phyloP scores from a whole-genome alignment of 345 rosid species.

The Eucalyptus paniculata region DNA sequence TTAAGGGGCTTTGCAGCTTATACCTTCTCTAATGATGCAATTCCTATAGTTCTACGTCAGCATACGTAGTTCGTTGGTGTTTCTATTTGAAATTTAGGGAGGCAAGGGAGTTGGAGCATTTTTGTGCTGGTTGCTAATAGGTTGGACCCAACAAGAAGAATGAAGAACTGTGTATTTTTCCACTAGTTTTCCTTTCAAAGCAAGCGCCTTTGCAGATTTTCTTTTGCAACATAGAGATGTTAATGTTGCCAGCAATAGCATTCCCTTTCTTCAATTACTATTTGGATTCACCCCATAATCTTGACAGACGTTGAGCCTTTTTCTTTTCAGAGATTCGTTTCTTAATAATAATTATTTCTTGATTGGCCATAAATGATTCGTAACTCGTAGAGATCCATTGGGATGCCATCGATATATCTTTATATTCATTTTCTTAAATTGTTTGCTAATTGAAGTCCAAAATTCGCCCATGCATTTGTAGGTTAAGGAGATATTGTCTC shows the following conservation, averaged over 20 bases:
- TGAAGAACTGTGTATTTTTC: not conserved
- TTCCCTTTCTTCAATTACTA: not conserved
- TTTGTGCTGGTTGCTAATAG: not conserved
- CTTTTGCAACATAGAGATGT: not conserved
- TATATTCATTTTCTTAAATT: not conserved
- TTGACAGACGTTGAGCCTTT: not conserved
- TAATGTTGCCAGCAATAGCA: not conserved
- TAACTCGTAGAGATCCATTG: not conserved
- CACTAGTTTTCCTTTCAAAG: not conserved
- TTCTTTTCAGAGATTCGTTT: not conserved
- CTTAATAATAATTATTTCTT: not conserved
- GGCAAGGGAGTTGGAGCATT: not conserved
- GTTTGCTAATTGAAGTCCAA: not conserved
- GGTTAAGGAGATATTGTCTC: conserved; percentile 91
- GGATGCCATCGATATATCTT: not conserved
- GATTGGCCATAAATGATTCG: not conserved
- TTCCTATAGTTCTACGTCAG: not conserved
- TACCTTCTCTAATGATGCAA: not conserved
- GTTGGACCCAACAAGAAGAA: not conserved
- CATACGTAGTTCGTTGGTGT: not conserved
- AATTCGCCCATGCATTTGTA: not conserved
- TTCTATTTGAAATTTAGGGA: not conserved
- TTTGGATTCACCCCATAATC: not conserved
- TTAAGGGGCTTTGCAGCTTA: not conserved
- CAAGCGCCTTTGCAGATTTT: not conserved